phyloP scores from a whole-genome alignment of 176 grass and related monocot genomes.

The Oryza glumipatula region DNA sequence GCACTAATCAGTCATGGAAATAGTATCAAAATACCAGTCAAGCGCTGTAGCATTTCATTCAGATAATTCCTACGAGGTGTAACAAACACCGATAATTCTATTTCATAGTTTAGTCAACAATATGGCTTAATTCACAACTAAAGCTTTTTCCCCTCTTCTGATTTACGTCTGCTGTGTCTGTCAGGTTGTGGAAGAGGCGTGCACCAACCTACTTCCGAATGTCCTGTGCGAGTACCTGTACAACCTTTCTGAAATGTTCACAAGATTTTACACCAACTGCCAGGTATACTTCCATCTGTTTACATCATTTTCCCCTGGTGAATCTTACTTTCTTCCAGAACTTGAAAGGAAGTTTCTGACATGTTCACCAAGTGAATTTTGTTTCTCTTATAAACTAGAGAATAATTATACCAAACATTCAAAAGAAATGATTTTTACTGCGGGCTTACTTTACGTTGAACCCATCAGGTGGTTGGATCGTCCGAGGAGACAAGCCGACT shows the following conservation, averaged over 20 bases:
- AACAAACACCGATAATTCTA: not conserved
- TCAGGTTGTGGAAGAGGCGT: conserved; percentile 93
- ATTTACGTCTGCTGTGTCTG: conserved; percentile 32
- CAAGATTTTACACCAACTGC: conserved; percentile 88
- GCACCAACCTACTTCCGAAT: conserved; percentile 85
- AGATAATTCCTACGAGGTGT: not conserved
- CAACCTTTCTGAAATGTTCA: conserved; percentile 95
- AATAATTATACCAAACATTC: not conserved
- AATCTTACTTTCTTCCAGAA: not conserved
- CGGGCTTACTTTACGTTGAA: not conserved
- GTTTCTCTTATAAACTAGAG: not conserved
- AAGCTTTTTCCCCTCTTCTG: not conserved
- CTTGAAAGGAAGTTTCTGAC: not conserved
- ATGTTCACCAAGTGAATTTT: not conserved
- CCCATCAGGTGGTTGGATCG: conserved; percentile 67
- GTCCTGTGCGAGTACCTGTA: conserved; percentile 95
- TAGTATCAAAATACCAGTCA: not conserved
- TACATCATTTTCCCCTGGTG: not conserved
- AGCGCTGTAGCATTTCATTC: not conserved
- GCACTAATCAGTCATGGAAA: not conserved
- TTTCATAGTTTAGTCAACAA: not conserved
- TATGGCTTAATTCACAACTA: not conserved
- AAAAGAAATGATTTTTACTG: not conserved
- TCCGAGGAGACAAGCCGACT: conserved; percentile 65
- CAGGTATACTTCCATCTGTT: conserved; percentile 52